A percentile compares a stretch with the other conserved stretches of the same genome.
phyloP scores from a whole-genome alignment of 345 rosid species.

The Melaleuca quinquenervia region DNA sequence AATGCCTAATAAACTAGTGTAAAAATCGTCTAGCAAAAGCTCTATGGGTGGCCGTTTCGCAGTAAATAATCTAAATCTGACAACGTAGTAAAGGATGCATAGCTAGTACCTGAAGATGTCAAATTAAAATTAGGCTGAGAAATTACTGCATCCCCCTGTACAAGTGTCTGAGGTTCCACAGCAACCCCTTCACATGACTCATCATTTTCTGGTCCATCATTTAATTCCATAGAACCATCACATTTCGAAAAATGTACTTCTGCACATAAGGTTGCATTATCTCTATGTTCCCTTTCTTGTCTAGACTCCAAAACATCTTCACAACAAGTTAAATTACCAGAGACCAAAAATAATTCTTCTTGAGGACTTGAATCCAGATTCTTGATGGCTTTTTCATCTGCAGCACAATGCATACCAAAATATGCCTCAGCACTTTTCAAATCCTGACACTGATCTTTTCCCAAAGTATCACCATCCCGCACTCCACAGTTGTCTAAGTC shows the following conservation, averaged over 20 bases:
- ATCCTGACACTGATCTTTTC: neutral
- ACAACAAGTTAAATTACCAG: neutral
- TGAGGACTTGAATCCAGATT: neutral
- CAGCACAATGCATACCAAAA: neutral
- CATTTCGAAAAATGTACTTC: neutral
- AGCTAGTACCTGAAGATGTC: neutral
- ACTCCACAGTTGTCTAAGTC: neutral
- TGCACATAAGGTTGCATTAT: neutral
- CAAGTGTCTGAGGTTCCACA: neutral
- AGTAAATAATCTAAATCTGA: neutral
- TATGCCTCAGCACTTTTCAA: neutral
- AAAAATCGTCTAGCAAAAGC: neutral
- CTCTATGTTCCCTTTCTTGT: neutral
- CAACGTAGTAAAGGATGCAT: neutral
- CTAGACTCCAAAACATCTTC: neutral
- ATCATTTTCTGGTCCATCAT: neutral
- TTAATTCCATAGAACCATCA: neutral
- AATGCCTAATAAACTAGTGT: neutral
- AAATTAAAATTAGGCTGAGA: neutral
- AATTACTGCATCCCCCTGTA: neutral
- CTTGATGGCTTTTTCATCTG: neutral
- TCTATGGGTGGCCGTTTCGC: neutral
- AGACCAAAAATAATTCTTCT: neutral
- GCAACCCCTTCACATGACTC: neutral
- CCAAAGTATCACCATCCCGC: neutral